A percentile compares a stretch with the other conserved stretches of the same genome.
phyloP scores from a whole-genome alignment of 805 yeast genomes.

The Candida peoriensis region DNA sequence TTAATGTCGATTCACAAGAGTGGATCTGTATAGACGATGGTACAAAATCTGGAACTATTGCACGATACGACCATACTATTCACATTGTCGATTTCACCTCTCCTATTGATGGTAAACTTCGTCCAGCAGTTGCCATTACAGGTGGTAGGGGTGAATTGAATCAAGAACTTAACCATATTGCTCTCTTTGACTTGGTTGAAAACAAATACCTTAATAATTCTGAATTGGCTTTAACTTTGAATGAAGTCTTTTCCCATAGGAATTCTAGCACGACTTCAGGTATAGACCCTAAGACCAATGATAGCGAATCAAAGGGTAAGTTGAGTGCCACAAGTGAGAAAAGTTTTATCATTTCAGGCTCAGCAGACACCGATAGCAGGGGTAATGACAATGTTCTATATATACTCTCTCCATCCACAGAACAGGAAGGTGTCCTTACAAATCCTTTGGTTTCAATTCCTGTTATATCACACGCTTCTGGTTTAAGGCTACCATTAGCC shows the following conservation, averaged over 20 bases:
- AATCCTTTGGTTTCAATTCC: constrained; percentile 32
- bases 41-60: constrained; percentile 29
- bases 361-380: constrained; percentile 6
- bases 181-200: constrained; percentile 42
- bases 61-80: constrained; percentile 51
- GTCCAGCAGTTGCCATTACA: constrained; percentile 47
- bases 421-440: constrained; percentile 2
- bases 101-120: constrained; percentile 30
- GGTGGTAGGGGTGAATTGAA: constrained; percentile 44
- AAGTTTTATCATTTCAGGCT: constrained; percentile 17
- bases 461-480: constrained; percentile 26
- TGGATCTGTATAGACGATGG: constrained; percentile 53
- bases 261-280: constrained; percentile 4
- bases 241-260: constrained; percentile 13
- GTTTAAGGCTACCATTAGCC: constrained; percentile 25
- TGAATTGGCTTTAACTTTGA: constrained; percentile 18
- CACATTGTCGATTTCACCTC: constrained; percentile 35
- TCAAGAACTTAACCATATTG: constrained; percentile 28
- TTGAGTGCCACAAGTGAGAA: constrained; percentile 14
- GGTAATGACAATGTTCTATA: constrained; percentile 16
- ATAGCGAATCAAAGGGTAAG: constrained; percentile 3
- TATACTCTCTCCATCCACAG: constrained; percentile 14
- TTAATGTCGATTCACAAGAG: constrained; percentile 42
- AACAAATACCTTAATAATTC: constrained; percentile 20
- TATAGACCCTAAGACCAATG: constrained; percentile 10